Evolutionary conservation across 352 stramenopile genomes (phyloP).

Genomic region (Poterioochromonas sp.): DNA sequence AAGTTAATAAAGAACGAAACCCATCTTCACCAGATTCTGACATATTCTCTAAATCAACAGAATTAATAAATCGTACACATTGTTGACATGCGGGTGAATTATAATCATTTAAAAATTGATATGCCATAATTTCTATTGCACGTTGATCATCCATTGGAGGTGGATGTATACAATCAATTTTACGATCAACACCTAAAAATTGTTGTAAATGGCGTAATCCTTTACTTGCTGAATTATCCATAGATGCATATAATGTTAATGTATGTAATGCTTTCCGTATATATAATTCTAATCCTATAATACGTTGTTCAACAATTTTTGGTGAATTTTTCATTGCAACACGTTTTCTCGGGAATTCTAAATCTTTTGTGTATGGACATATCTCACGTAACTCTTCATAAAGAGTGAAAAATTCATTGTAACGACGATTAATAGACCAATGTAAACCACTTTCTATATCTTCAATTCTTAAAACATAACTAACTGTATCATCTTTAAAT

Average conservation of each 20-base stretch:
- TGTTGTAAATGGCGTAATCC: background rate
- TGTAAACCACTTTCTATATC: slow-evolving; percentile 24
- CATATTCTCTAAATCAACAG: slow-evolving; percentile 1
- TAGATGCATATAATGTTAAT: background rate
- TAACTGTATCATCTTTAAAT: background rate
- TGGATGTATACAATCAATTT: slow-evolving; percentile 20
- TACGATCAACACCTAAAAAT: background rate
- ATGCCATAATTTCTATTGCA: slow-evolving; percentile 6
- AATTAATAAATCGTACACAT: slow-evolving; percentile 1
- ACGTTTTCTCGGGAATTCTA: slow-evolving; percentile 22
- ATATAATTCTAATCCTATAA: background rate
- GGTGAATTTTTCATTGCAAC: background rate
- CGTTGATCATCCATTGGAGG: slow-evolving; percentile 22
- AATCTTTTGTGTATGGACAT: background rate
- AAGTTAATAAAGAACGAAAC: background rate
- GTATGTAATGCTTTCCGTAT: background rate
- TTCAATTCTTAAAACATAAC: slow-evolving; percentile 8
- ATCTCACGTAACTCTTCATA: background rate
- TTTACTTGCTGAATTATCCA: slow-evolving; percentile 2
- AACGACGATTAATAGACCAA: background rate
- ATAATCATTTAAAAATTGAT: slow-evolving; percentile 23
- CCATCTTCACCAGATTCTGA: background rate
- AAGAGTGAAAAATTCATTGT: slow-evolving; percentile 12
- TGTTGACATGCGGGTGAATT: slow-evolving; percentile 7
- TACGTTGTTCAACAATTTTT: background rate